Base-by-base conservation (phyloP, 441 rosid species). In the Adansonia rubrostipa region DNA sequence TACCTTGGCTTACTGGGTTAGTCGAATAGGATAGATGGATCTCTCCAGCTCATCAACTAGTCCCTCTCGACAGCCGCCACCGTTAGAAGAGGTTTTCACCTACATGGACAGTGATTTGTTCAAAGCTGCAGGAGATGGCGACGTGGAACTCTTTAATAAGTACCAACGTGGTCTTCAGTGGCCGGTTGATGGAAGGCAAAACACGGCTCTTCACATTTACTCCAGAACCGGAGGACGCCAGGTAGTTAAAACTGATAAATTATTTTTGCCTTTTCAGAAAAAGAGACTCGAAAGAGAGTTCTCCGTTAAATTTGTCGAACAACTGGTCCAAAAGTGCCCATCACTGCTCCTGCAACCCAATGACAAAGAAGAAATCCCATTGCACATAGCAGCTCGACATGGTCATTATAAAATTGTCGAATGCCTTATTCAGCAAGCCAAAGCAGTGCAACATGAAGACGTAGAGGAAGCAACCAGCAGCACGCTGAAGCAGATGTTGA, bases 291-390 rank as follows among this genome's bases (percentile, higher is more conserved):
- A 19, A 19, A 57, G 4, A 17, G 28, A 17, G 24, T 57, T 57
- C 28, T 17, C 10, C 24, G 19, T 1, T 57, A 17, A 57, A 0
- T 74, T 75, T 6, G 14, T 64, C 1, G 36, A 60, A 9, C 40
- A 60, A 22, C 36, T 60, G 6, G 36, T 60, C 36, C 15, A 60
- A 14, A 60, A 60, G 15, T 60, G 79, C 13, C 72, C 58, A 53
- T 64, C 51, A 0, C 36, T 80, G 0, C 20, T 76, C 28, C 11
- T 17, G 11, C 77, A 80, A 33, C 68, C 36, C 70, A 80, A 80
- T 28, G 69, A 9, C 9, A 24, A 61, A 51, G 76, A 72, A 4
- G 73, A 80, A 51, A 80, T 36, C 56, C 79, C 82, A 24, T 19
- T 75, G 20, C 73, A 80, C 20, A 1, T 62, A 1, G 77, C 81